These are phyloP conservation scores for Sugiyamaella chiloensis DNA, from an alignment of 805 yeast genomes.

Conservation along the genomic window DNA sequence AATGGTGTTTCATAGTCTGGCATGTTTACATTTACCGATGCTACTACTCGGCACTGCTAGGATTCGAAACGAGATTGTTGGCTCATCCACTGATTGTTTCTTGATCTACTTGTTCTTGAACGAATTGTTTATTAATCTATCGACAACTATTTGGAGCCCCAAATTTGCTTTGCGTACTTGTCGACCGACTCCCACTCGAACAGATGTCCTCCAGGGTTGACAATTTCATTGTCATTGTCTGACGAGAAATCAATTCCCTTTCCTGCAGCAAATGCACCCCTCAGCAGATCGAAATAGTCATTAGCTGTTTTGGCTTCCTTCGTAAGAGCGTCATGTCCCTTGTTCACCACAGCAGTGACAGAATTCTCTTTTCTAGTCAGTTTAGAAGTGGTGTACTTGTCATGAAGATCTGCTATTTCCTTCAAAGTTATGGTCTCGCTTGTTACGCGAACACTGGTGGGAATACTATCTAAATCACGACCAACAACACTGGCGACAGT, in stretches of 20 bases:
- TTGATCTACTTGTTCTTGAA: too few species aligned
- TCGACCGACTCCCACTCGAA: slow-evolving; percentile 19
- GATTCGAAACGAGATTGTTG: too few species aligned
- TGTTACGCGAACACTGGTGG: slow-evolving; percentile 20
- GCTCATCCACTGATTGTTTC: too few species aligned
- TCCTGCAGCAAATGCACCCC: background rate
- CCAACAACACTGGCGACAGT: slow-evolving; percentile 26
- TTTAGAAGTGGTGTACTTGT: slow-evolving; percentile 22
- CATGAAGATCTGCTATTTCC: slow-evolving; percentile 21
- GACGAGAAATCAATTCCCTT: background rate
- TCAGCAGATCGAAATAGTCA: slow-evolving; percentile 1
- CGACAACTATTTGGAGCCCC: background rate
- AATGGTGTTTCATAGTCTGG: too few species aligned
- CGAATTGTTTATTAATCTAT: too few species aligned
- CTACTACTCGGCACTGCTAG: too few species aligned
- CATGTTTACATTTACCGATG: too few species aligned
- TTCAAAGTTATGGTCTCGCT: slow-evolving; percentile 20
- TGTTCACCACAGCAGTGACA: slow-evolving; percentile 8
- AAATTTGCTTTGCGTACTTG: background rate
- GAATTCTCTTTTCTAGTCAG: slow-evolving; percentile 13
- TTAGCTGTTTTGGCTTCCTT: background rate
- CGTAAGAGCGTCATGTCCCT: background rate
- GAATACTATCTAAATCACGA: slow-evolving; percentile 21
- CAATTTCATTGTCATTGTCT: slow-evolving; percentile 21
- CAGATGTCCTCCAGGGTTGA: slow-evolving; percentile 28